Percentiles rank a stretch among this genome's conserved stretches.
These are phyloP conservation scores for Olyra latifolia DNA, from an alignment of 176 grass and related monocot genomes.

Conservation along the genomic window DNA sequence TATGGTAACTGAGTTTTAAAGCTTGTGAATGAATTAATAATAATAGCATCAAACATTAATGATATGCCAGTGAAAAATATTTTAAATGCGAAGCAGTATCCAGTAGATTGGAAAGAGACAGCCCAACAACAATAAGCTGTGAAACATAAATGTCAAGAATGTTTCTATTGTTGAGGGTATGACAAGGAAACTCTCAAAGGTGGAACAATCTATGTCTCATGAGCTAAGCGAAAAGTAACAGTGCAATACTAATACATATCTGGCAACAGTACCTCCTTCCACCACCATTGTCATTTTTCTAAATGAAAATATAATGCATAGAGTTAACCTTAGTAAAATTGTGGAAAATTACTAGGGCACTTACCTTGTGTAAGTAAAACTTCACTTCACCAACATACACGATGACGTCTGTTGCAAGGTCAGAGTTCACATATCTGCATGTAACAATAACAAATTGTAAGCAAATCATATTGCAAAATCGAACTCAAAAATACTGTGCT, in stretches of 20 bases:
- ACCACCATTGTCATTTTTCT: slow-evolving; percentile 9
- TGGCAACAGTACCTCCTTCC: background rate
- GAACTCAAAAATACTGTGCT: background rate
- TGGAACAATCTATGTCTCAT: background rate
- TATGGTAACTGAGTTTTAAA: background rate
- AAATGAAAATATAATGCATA: slow-evolving; percentile 16
- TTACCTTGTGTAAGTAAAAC: slow-evolving; percentile 93
- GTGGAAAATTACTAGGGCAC: slow-evolving; percentile 5
- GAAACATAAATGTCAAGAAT: slow-evolving; percentile 28
- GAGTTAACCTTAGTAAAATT: background rate
- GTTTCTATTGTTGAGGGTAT: slow-evolving; percentile 11
- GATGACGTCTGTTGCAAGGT: slow-evolving; percentile 84
- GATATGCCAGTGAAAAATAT: slow-evolving; percentile 6
- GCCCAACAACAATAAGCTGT: slow-evolving; percentile 22
- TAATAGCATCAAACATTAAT: background rate
- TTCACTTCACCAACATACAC: slow-evolving; percentile 66
- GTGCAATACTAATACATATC: background rate
- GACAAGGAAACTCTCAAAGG: background rate
- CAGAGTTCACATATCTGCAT: slow-evolving; percentile 81
- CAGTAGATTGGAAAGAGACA: slow-evolving; percentile 30
- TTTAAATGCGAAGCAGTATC: slow-evolving; percentile 3
- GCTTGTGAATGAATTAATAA: background rate
- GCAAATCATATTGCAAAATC: slow-evolving; percentile 1
- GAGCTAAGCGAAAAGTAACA: background rate
- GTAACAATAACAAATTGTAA: slow-evolving; percentile 19